Percentiles rank a stretch among this genome's conserved stretches.
Evolutionary conservation across 768 basidiomycete genomes (phyloP).

Genomic region (Coprinopsis sp.): DNA sequence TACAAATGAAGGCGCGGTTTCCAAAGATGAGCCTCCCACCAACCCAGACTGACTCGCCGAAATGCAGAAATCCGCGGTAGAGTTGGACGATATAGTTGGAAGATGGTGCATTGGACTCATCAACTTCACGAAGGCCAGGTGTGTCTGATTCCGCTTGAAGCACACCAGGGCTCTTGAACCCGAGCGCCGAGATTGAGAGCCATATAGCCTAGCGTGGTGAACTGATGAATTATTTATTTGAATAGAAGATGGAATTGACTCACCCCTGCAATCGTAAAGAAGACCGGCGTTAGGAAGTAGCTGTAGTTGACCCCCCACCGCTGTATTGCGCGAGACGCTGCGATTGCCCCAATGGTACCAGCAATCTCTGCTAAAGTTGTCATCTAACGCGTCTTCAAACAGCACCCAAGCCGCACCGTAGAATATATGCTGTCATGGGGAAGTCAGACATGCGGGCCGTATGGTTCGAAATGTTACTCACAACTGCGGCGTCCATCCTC

Average conservation of each 20-base stretch:
- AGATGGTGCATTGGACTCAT: conserved; percentile 8
- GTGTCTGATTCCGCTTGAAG: conserved; percentile 18
- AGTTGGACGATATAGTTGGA: conserved; percentile 22
- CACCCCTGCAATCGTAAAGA: conserved; percentile 24
- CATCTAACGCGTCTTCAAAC: not conserved
- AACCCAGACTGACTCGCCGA: conserved; percentile 24
- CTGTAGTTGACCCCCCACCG: conserved; percentile 30
- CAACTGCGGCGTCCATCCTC: conserved; percentile 29
- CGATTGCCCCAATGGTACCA: conserved; percentile 26
- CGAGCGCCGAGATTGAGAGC: conserved; percentile 23
- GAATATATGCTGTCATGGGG: conserved; percentile 31
- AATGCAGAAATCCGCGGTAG: conserved; percentile 16
- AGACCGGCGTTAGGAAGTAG: conserved; percentile 29
- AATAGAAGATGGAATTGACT: too few species aligned
- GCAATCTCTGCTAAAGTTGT: conserved; percentile 19
- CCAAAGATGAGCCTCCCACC: conserved; percentile 23
- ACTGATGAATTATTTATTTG: not conserved
- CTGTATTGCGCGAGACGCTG: conserved; percentile 26
- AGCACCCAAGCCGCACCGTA: conserved; percentile 13
- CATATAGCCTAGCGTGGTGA: conserved; percentile 11
- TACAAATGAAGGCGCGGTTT: conserved; percentile 26
- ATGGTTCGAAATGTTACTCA: too few species aligned
- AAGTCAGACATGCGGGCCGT: too few species aligned
- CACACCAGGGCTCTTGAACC: conserved; percentile 15
- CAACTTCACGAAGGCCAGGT: conserved; percentile 19